Conservation (phyloP, 2,329 filamentous ascomycete species). For the Exophiala sideris region DNA sequence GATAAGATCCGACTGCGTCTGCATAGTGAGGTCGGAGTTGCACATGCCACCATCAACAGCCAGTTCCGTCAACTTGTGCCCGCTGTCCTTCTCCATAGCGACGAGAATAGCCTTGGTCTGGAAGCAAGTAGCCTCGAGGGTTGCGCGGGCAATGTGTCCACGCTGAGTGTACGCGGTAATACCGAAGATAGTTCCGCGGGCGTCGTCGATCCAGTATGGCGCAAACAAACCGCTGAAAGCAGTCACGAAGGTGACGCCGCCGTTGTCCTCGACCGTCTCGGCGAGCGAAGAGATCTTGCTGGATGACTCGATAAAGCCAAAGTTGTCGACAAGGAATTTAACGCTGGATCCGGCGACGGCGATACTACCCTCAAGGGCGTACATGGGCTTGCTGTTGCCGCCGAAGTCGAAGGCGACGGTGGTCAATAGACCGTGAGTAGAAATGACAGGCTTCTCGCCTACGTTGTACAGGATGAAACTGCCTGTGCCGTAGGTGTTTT, state of each 20-base stretch:
- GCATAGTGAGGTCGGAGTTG: conserved; percentile 86
- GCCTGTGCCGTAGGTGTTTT: conserved; percentile 89
- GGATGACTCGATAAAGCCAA: conserved; percentile 60
- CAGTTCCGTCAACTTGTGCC: conserved; percentile 68
- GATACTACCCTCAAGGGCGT: conserved; percentile 80
- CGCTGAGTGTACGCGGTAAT: conserved; percentile 81
- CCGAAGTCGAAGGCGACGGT: conserved; percentile 85
- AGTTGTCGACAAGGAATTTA: conserved; percentile 68
- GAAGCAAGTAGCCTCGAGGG: conserved; percentile 86
- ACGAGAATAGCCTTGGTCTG: conserved; percentile 89
- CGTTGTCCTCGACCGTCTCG: conserved; percentile 67
- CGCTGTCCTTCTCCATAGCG: conserved; percentile 84
- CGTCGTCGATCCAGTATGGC: conserved; percentile 93
- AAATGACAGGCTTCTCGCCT: conserved; percentile 79
- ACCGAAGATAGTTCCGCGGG: conserved; percentile 81
- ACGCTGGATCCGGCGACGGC: conserved; percentile 78
- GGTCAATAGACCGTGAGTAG: conserved; percentile 75
- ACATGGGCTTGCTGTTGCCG: conserved; percentile 64
- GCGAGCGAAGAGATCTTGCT: conserved; percentile 64
- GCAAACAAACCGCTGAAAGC: conserved; percentile 89
- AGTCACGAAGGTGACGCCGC: conserved; percentile 81
- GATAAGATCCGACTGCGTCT: conserved; percentile 76
- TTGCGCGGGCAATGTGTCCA: conserved; percentile 83
- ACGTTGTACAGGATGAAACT: conserved; percentile 90
- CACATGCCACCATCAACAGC: conserved; percentile 88